Evolutionary conservation across 2,329 filamentous ascomycete genomes (phyloP), one percentile per base, ranked within the genome.

Genomic region (Aspergillus sp.): DNA sequence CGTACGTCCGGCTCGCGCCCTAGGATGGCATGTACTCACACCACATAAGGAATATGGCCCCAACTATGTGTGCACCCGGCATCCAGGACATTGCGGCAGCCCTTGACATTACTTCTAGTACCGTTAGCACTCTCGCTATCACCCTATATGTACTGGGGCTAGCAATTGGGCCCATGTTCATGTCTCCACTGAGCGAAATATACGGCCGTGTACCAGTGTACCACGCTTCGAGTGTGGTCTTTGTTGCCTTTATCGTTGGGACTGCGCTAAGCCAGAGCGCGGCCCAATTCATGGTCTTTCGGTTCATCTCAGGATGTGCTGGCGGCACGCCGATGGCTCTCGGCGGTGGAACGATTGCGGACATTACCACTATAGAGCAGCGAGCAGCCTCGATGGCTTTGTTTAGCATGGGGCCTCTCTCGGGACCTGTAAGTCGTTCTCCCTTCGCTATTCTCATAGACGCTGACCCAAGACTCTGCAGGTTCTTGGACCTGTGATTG

Each of bases 31-130:
- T 19, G 41, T 43, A 41, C 19, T 59, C 15, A 31, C 51, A 49
- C 49, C 43, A 5, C 6, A n/a, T 6, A 53, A 81, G 77, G 7
- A 82, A 84, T 0, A 74, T 87, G 3, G 85, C 82, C 1, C 83
- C 84, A 2, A 83, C 84, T 6, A 85, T 86, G 67, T 85, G 87
- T 60, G 84, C 86, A 0, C 85, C 86, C 0, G 85, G 81, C 3
- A 80, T 85, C 1, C 79, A 80, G 0, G 72, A 82, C 23, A 75
- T 88, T 7, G 80, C 84, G 71, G 53, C 68, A 7, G 82, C 86
- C 3, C 87, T 89, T 58, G 43, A 79, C 43, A 80, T 79, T 2
- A 78, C 76, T 7, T 80, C 76, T 63, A 68, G 77, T 6, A 73
- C 81, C 54, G 67, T 87, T 3, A 77, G 76, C 9, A 81, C 81